Evolutionary conservation across 768 basidiomycete species (phyloP).

Genomic region (Rhizopogon sp.): DNA sequence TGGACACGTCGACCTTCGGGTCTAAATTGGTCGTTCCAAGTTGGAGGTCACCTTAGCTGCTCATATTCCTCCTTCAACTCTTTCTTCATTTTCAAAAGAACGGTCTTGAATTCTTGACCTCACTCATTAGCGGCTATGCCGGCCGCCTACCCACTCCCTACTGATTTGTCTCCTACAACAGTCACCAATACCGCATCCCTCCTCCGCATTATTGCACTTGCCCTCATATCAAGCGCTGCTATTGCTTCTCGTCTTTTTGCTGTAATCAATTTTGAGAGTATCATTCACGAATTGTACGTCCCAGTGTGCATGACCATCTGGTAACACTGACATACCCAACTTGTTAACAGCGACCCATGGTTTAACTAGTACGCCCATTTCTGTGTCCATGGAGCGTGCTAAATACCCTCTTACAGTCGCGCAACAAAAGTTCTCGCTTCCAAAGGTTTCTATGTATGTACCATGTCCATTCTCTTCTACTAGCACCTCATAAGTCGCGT

Average conservation of each 20-base stretch:
- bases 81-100: background rate
- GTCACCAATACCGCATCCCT: slow-evolving; percentile 87
- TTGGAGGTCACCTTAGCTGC: too few species aligned
- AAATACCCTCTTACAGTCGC: slow-evolving; percentile 48
- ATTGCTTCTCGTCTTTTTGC: slow-evolving; percentile 96
- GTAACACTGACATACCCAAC: background rate
- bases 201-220: slow-evolving; percentile 84
- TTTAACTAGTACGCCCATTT: slow-evolving; percentile 85
- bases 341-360: slow-evolving; percentile 80
- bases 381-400: background rate
- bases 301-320: background rate
- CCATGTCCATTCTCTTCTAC: background rate
- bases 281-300: slow-evolving; percentile 97
- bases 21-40: too few species aligned
- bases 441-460: slow-evolving; percentile 90
- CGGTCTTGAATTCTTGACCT: background rate
- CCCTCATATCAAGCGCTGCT: slow-evolving; percentile 89
- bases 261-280: slow-evolving; percentile 97
- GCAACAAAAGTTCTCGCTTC: slow-evolving; percentile 88
- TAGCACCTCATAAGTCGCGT: slow-evolving; percentile 4
- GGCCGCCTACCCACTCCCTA: slow-evolving; percentile 70
- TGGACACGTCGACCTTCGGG: slow-evolving; percentile 17
- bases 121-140: slow-evolving; percentile 49
- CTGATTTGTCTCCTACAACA: slow-evolving; percentile 62
- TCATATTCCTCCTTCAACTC: background rate